Conservation (phyloP, 176 grass and related monocot species). For the Rhynchospora pubera region DNA sequence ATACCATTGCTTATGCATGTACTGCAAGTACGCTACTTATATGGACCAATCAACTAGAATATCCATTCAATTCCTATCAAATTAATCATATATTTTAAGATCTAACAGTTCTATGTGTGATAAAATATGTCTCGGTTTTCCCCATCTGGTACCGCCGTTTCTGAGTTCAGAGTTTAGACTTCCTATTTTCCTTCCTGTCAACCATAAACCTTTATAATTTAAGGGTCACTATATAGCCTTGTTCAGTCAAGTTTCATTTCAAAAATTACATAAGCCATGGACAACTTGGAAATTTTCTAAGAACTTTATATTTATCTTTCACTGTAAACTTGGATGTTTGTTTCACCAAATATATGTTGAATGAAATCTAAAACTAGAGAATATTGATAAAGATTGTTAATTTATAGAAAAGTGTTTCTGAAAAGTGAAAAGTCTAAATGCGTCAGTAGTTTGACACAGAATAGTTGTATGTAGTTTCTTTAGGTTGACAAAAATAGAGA, state of each 20-base stretch:
- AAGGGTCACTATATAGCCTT: neutral
- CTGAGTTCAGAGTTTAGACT: neutral
- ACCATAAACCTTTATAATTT: neutral
- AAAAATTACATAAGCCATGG: neutral
- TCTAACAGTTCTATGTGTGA: neutral
- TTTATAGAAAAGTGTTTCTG: no score
- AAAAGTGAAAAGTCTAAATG: no score
- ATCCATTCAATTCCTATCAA: neutral
- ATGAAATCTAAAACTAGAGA: no score
- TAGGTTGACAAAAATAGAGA: no score
- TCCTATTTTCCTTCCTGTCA: neutral
- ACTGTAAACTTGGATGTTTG: neutral
- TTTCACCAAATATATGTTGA: neutral
- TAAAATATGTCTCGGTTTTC: neutral
- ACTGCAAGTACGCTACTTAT: neutral
- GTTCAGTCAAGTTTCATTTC: neutral
- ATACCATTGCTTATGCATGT: neutral
- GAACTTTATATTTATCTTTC: neutral
- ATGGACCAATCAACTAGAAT: neutral
- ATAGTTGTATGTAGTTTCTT: no score
- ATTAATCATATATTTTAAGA: neutral
- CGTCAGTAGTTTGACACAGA: no score
- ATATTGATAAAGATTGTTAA: no score
- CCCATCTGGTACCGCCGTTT: neutral
- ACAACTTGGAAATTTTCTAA: neutral